Evolutionary conservation across 164 flowering plant species (phyloP).

Genomic region (Buxus sempervirens): DNA sequence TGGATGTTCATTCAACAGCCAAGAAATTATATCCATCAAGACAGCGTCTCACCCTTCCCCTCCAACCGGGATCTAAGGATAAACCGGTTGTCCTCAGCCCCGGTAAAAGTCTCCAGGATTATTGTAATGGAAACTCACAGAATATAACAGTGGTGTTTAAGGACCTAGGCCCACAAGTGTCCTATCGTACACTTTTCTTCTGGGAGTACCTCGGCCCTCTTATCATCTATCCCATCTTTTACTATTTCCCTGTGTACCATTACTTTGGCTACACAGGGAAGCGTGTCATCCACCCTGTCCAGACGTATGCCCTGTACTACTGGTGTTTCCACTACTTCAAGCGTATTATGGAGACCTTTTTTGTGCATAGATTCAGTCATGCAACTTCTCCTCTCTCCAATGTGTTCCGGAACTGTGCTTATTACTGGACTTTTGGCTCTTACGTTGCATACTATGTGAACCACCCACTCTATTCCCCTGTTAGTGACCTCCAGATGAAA

Average conservation of each 20-base stretch:
- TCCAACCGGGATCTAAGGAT: constrained; percentile 66
- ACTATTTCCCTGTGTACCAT: constrained; percentile 69
- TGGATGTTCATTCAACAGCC: constrained; percentile 43
- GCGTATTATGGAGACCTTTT: constrained; percentile 90
- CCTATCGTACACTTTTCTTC: constrained; percentile 85
- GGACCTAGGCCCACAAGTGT: constrained; percentile 95
- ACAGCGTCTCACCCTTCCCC: constrained; percentile 84
- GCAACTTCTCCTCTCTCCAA: constrained; percentile 93
- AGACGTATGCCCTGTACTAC: constrained; percentile 88
- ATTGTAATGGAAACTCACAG: constrained; percentile 44
- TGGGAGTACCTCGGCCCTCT: constrained; percentile 90
- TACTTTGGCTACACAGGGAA: constrained; percentile 74
- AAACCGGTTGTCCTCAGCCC: constrained; percentile 66
- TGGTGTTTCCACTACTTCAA: constrained; percentile 98
- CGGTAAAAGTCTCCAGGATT: constrained; percentile 64
- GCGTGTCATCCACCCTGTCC: constrained; percentile 71
- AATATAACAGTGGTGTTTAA: constrained; percentile 77
- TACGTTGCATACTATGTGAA: constrained; percentile 75
- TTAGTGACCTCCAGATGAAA: constrained; percentile 85
- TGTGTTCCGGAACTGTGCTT: constrained; percentile 91
- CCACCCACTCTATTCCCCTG: constrained; percentile 90
- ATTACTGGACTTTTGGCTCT: constrained; percentile 89
- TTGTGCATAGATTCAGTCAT: constrained; percentile 95
- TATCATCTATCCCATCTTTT: constrained; percentile 77
- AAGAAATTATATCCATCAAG: constrained; percentile 86